Evolutionary conservation across 371 early-diverging fungal genomes (phyloP).

Genomic region (Mortierella sp.): DNA sequence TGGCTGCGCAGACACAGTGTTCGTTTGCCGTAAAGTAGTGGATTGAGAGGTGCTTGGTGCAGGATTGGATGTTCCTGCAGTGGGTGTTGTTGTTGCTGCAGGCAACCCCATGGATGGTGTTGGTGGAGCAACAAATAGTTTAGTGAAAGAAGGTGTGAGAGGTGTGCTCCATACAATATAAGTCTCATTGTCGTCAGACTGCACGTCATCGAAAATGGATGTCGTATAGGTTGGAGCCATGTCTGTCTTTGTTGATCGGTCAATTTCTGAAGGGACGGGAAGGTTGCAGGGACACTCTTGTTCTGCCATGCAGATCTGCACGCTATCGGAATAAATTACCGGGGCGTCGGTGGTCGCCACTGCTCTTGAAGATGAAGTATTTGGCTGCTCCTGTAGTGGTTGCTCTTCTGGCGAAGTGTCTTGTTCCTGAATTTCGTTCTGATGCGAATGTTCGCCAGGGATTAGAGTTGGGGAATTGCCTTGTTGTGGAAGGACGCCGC

Average conservation of each 20-base stretch:
- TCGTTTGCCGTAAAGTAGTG: background rate
- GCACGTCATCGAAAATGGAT: conserved; percentile 60
- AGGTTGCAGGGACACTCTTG: conserved; percentile 13
- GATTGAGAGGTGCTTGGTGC: background rate
- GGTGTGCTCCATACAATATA: conserved; percentile 64
- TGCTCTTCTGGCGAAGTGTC: no score
- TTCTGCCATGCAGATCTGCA: background rate
- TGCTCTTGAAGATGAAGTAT: background rate
- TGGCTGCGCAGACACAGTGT: background rate
- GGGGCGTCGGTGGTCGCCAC: background rate
- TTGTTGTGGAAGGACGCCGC: background rate
- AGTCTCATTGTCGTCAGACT: conserved; percentile 60
- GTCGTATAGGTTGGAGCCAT: conserved; percentile 51
- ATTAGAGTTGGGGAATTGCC: background rate
- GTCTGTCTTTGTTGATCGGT: background rate
- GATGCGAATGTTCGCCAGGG: no score
- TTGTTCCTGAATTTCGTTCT: no score
- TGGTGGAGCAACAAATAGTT: background rate
- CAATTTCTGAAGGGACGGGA: background rate
- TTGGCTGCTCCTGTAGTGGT: background rate
- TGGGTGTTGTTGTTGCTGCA: background rate
- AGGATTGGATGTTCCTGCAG: background rate
- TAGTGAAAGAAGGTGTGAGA: background rate
- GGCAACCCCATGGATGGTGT: background rate
- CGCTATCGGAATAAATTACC: background rate